Base-by-base conservation (phyloP, 768 basidiomycete species). In the Termitomyces eurrhizus region DNA sequence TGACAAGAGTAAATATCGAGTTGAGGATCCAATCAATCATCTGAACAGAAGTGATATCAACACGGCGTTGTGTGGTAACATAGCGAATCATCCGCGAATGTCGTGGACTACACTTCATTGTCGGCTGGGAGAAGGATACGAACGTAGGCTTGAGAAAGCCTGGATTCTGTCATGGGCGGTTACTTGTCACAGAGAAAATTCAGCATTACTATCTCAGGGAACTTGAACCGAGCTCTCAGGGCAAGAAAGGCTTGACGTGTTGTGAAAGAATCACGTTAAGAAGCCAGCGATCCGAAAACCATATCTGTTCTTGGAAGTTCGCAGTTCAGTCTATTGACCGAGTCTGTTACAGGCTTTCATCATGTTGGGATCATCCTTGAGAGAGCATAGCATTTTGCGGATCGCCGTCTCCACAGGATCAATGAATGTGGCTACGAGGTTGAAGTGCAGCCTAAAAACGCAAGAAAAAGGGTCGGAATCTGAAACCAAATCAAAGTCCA, bases 31-130 rank as follows among this genome's bases (percentile, higher is more conserved):
- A 55, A 55, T 55, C n/a, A 29, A 55, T 55, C 29, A 55, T 55
- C 53, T 42, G 29, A 33, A 55, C 53, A 44, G 53, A n/a, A 55
- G 41, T 55, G 53, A 55, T 55, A 32, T n/a, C 42, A 55, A 55
- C 53, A 55, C 39, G 41, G 41, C 12, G 41, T 32, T 41, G 41
- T 32, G 53, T 44, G 41, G 29, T 55, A 14, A 55, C 53, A 42
- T 18, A 42, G 36, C 53, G 41, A 55, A 55, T 55, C 41, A 6
- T 55, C 53, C 53, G 53, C 41, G 53, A 33, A 55, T 44, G 53
- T 55, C 53, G 53, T 55, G 53, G 53, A 55, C 53, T 41, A 32
- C n/a, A 32, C 18, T 42, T 41, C 12, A 26, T 21, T 33, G 41
- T 42, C 53, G 41, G 41, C 16, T 55, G 41, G 29, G n/a, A 32